A percentile compares a stretch with the other conserved stretches of the same genome.
Evolutionary conservation across 306 rosid genomes (phyloP).

Genomic region (Pueraria montana): DNA sequence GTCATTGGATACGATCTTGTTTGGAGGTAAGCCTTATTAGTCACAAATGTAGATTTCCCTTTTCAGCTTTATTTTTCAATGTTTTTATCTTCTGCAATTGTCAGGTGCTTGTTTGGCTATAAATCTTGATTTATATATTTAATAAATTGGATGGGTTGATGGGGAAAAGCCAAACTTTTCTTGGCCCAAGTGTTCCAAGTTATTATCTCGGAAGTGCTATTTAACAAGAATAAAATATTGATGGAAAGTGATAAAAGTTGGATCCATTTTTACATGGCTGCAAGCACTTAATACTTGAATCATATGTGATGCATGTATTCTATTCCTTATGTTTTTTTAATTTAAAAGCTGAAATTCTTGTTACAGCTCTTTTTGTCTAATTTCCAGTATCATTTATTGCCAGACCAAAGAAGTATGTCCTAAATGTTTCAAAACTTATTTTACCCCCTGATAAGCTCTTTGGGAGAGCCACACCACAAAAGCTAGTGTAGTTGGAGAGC

Average conservation of each 20-base stretch:
- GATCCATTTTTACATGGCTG: constrained; percentile 12
- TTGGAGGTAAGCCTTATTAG: constrained; percentile 71
- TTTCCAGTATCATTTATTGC: background rate
- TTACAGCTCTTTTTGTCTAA: background rate
- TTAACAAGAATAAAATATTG: constrained; percentile 24
- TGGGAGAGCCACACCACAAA: no score
- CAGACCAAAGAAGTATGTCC: background rate
- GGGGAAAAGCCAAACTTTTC: constrained; percentile 11
- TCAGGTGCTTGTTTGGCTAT: constrained; percentile 19
- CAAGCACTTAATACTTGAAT: constrained; percentile 11
- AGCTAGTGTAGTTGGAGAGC: no score
- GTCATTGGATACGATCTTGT: constrained; percentile 95
- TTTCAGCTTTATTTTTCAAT: constrained; percentile 39
- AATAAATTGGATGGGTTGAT: constrained; percentile 4
- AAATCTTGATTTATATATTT: constrained; percentile 34
- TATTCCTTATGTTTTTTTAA: background rate
- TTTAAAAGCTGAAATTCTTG: background rate
- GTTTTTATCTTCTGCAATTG: constrained; percentile 25
- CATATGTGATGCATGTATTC: constrained; percentile 6
- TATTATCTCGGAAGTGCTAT: constrained; percentile 26
- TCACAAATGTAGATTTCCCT: constrained; percentile 39
- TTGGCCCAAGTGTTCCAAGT: constrained; percentile 14
- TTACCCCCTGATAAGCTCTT: background rate
- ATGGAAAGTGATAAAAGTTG: background rate
- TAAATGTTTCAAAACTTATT: background rate